phyloP scores from a whole-genome alignment of 495 filamentous ascomycete species.

The Penicillium ucsense region DNA sequence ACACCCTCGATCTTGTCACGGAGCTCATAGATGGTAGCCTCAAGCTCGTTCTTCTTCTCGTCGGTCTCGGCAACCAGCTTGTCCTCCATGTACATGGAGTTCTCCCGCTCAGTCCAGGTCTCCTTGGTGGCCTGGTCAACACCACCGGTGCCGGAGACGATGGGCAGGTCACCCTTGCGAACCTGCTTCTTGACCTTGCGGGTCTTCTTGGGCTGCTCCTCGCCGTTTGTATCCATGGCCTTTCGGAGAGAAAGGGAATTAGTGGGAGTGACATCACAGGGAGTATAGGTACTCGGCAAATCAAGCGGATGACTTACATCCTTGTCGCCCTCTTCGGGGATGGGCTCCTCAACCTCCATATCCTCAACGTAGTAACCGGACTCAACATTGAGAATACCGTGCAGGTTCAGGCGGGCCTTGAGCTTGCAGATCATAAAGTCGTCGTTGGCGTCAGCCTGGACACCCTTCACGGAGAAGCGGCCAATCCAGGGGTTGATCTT shows the following conservation, averaged over 20 bases:
- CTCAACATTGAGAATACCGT: slow-evolving; percentile 94
- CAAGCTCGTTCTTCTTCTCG: slow-evolving; percentile 99
- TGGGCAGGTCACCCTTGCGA: slow-evolving; percentile 91
- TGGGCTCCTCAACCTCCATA: slow-evolving; percentile 91
- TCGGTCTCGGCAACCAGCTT: slow-evolving; percentile 97
- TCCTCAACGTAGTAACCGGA: slow-evolving; percentile 98
- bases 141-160: slow-evolving; percentile 71
- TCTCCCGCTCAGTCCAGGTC: slow-evolving; percentile 65
- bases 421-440: slow-evolving; percentile 99
- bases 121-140: slow-evolving; percentile 61
- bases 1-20: slow-evolving; percentile 87
- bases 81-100: slow-evolving; percentile 90
- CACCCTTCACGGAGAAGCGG: slow-evolving; percentile 86
- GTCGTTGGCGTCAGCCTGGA: slow-evolving; percentile 75
- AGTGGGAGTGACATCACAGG: background rate
- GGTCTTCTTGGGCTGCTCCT: slow-evolving; percentile 79
- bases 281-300: no score
- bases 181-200: slow-evolving; percentile 99
- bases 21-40: slow-evolving; percentile 92
- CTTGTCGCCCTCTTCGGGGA: slow-evolving; percentile 51
- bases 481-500: slow-evolving; percentile 93
- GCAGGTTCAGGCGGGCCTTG: slow-evolving; percentile 93
- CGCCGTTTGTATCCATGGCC: slow-evolving; percentile 87
- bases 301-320: slow-evolving; percentile 50
- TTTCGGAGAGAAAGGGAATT: slow-evolving; percentile 24